These are phyloP conservation scores for Fraxinus ornus DNA, from an alignment of 305 asterid genomes.

Conservation along the genomic window DNA sequence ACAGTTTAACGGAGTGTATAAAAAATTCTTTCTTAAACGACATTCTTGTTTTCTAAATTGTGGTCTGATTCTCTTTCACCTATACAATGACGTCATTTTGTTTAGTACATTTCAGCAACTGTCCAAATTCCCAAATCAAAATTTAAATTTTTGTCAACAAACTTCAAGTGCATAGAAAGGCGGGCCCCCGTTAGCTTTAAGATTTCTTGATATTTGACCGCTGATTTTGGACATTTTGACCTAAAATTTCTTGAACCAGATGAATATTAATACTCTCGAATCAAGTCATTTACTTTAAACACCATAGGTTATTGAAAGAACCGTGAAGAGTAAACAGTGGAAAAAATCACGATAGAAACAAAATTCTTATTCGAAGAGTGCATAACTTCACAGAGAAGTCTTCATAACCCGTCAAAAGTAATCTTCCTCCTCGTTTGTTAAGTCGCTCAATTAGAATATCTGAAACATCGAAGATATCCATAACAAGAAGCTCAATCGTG, in stretches of 20 bases:
- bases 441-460: neutral
- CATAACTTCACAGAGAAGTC: neutral
- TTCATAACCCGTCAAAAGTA: neutral
- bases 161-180: neutral
- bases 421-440: neutral
- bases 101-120: neutral
- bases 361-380: neutral
- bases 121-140: neutral
- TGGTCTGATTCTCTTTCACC: neutral
- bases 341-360: neutral
- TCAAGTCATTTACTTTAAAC: neutral
- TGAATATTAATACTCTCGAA: neutral
- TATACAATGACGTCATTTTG: neutral
- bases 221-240: neutral
- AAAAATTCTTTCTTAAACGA: neutral
- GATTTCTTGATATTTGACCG: neutral
- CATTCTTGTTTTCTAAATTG: neutral
- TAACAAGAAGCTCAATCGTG: neutral
- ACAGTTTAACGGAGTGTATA: neutral
- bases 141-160: neutral
- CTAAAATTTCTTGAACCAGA: neutral
- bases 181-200: neutral
- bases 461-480: neutral
- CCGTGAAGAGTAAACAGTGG: neutral
- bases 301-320: neutral